phyloP scores from a whole-genome alignment of 108 stramenopile genomes.

The Craspedostauros australis region DNA sequence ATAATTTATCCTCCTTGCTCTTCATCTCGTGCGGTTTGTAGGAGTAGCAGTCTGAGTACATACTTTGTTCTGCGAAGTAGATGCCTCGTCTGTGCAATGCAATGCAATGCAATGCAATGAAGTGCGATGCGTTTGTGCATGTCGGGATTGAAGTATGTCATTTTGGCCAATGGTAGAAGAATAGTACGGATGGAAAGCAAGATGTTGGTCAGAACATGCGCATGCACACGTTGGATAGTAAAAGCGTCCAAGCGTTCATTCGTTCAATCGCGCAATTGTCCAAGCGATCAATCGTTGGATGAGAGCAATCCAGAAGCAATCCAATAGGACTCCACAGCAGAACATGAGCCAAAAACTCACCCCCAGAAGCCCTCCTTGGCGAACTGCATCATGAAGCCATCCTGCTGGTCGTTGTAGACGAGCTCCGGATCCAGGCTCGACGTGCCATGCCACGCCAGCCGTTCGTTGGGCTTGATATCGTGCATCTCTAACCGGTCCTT shows the following conservation, averaged over 20 bases:
- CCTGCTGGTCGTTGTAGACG: conserved; percentile 6
- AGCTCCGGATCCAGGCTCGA: background rate
- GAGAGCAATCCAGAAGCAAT: too few species aligned
- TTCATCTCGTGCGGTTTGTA: background rate
- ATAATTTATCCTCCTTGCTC: background rate
- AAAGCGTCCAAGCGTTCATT: too few species aligned
- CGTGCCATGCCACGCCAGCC: conserved; percentile 2
- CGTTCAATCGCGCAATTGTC: too few species aligned
- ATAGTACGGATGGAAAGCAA: too few species aligned
- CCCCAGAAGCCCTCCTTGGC: background rate
- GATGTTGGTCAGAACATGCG: too few species aligned
- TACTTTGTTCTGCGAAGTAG: background rate
- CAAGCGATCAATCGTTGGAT: too few species aligned
- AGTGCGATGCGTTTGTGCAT: too few species aligned
- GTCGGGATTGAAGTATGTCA: too few species aligned
- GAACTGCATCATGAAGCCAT: conserved; percentile 11
- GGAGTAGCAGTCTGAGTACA: background rate
- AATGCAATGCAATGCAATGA: too few species aligned
- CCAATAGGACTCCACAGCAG: background rate
- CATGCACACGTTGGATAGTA: background rate
- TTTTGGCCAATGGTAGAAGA: too few species aligned
- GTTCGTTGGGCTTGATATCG: background rate
- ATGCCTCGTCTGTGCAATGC: too few species aligned
- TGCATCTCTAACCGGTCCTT: conserved; percentile 3
- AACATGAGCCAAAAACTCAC: too few species aligned